These are phyloP conservation scores for Flaveria sonorensis DNA, from an alignment of 129 eudicot species.

Conservation along the genomic window DNA sequence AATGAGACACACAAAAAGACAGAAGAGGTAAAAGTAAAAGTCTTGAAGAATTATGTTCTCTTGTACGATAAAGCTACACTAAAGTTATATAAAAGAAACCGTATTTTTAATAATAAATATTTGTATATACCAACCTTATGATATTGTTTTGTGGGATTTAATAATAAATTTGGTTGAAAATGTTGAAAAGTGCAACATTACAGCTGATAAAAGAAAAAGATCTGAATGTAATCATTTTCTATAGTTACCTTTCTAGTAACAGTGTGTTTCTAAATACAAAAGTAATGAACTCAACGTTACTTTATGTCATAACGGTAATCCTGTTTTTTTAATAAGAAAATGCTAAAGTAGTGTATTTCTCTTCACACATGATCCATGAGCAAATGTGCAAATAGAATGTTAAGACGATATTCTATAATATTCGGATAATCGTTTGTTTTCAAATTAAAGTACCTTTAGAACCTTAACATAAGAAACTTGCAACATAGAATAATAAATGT, in stretches of 20 bases:
- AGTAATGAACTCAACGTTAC: background rate
- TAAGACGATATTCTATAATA: background rate
- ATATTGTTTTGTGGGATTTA: background rate
- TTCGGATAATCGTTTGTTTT: background rate
- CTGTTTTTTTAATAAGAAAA: background rate
- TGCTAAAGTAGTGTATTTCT: background rate
- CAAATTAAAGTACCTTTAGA: constrained; percentile 23
- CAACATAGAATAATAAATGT: background rate
- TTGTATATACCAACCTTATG: background rate
- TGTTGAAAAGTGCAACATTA: background rate
- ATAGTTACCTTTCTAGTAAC: too few species aligned
- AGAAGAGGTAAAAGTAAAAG: too few species aligned
- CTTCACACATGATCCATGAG: constrained; percentile 6
- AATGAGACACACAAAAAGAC: too few species aligned
- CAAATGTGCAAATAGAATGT: background rate
- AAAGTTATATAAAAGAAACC: too few species aligned
- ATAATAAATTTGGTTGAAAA: background rate
- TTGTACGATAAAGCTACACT: too few species aligned
- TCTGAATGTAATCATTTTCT: background rate
- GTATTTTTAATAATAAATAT: background rate
- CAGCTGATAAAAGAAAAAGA: background rate
- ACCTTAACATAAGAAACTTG: background rate
- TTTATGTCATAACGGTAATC: background rate
- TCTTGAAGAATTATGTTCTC: too few species aligned
- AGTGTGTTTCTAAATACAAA: background rate